Evolutionary conservation across 176 grass and related monocot species (phyloP), one percentile per base, ranked within the genome.

Genomic region (Oryza rufipogon): DNA sequence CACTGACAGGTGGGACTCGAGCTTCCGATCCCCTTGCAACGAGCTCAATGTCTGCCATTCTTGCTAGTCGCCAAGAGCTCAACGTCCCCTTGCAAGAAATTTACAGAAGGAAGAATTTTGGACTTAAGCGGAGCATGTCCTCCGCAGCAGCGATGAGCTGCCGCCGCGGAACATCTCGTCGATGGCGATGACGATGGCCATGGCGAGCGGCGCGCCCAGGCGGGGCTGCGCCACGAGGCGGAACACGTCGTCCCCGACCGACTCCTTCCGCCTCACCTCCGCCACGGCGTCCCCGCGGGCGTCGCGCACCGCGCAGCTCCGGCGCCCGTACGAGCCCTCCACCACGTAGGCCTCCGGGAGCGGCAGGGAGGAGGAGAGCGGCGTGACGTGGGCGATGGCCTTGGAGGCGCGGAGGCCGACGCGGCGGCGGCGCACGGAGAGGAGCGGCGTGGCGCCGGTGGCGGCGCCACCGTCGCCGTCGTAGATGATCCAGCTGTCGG

Each of bases 111-210:
- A 61, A 63, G 58, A 63, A 11, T 11, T 22, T 2, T 22, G 58
- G 58, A 3, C 7, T 19, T 19, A 4, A 0, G 34, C 34, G 34
- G 34, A 36, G 79, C 87, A 97, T 28, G 75, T 82, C 75, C 85
- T 79, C 1, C 60, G 67, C 11, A 91, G 81, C 26, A 76, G 66
- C 33, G 78, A n/a, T n/a, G n/a, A 32, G 58, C 33, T 14, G n/a
- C 20, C 17, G 17, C 42, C 76, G 2, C 49, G 63, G 79, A 86
- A 92, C 96, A 98, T 95, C 73, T 93, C 85, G 80, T 98, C 96
- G 1, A 98, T 87, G 9, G 83, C 85, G 66, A 95, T 86, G 65
- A 98, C 81, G 20, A 98, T 68, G 11, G 79, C 93, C 96, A 98
- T 95, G 60, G 87, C 88, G 0, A 98, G 76, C 60, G 89, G 12